Conservation (phyloP, 352 stramenopile species). For the Pythium angustatum region DNA sequence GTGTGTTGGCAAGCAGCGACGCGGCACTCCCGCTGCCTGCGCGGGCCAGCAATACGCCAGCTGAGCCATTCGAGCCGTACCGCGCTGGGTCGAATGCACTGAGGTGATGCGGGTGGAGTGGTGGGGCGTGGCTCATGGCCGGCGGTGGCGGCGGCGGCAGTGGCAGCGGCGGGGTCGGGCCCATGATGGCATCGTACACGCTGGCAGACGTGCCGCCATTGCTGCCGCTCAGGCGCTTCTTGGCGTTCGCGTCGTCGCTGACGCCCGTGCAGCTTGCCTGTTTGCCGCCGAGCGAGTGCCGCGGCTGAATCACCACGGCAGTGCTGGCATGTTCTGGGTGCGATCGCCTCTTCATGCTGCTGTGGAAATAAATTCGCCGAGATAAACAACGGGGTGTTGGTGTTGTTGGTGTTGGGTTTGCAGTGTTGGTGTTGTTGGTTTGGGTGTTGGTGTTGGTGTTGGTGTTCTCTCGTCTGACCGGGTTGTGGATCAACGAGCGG, state of each 20-base stretch:
- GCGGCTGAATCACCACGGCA: conserved; percentile 33
- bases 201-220: background rate
- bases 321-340: conserved; percentile 25
- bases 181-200: conserved; percentile 8
- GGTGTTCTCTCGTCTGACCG: background rate
- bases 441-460: background rate
- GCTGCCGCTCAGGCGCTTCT: conserved; percentile 20
- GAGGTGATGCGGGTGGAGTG: conserved; percentile 29
- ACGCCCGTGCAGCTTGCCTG: conserved; percentile 8
- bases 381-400: conserved; percentile 12
- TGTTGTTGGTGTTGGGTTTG: background rate
- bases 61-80: background rate
- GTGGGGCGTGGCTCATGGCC: conserved; percentile 17
- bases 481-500: background rate
- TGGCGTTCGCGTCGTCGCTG: conserved; percentile 14
- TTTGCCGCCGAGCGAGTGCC: conserved; percentile 30
- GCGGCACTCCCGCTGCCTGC: conserved; percentile 13
- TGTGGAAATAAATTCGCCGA: background rate
- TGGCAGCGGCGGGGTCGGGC: conserved; percentile 2
- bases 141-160: conserved; percentile 1
- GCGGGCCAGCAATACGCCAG: conserved; percentile 25
- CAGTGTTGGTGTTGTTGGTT: background rate
- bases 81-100: conserved; percentile 21
- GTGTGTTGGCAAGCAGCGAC: conserved; percentile 23
- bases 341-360: conserved; percentile 24